Conservation (phyloP, 305 asterid species). For the Fraxinus velutina region DNA sequence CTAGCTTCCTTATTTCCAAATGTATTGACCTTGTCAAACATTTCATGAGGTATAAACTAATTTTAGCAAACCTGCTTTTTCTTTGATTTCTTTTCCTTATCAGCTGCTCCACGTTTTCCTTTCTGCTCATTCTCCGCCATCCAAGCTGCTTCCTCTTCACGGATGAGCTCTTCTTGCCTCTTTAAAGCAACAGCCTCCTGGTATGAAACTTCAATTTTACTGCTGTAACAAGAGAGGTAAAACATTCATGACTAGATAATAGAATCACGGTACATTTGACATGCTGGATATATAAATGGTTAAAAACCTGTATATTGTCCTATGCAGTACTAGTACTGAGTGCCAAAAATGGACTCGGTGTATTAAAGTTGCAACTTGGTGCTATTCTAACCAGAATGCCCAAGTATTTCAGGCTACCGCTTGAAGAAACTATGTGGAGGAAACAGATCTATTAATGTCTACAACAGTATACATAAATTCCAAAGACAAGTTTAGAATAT, state of each 20-base stretch:
- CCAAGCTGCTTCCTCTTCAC: constrained; percentile 89
- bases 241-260: not conserved
- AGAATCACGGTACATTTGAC: not conserved
- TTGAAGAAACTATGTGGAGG: not conserved
- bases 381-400: not conserved
- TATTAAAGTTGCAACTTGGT: not conserved
- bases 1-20: not conserved
- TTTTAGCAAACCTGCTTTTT: constrained; percentile 74
- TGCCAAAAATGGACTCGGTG: not conserved
- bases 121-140: constrained; percentile 78
- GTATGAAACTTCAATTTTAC: constrained; percentile 92
- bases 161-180: constrained; percentile 98
- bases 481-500: not conserved
- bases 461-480: not conserved
- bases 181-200: constrained; percentile 92
- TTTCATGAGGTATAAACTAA: not conserved
- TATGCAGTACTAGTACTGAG: not conserved
- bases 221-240: constrained; percentile 30
- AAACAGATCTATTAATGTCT: not conserved
- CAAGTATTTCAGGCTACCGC: not conserved
- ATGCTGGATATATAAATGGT: not conserved
- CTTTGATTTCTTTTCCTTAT: constrained; percentile 84
- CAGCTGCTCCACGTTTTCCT: constrained; percentile 62
- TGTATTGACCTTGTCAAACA: not conserved
- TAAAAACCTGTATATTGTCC: not conserved